phyloP scores from a whole-genome alignment of 352 stramenopile species.

The Salisapilia sapeloensis region DNA sequence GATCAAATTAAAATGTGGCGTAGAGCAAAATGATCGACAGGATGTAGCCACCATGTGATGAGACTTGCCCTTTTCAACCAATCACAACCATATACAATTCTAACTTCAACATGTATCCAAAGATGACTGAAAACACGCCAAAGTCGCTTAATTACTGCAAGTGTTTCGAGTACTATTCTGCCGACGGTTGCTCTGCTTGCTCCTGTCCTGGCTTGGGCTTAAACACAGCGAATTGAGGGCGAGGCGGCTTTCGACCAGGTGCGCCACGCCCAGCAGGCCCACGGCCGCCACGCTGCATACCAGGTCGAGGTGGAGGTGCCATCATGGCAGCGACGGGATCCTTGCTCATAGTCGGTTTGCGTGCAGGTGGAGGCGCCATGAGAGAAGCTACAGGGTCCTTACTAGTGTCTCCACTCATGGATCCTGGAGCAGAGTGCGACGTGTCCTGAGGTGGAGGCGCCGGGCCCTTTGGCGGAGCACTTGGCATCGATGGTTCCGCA shows the following conservation, averaged over 20 bases:
- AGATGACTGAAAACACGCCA: no score
- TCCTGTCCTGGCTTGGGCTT: slow-evolving; percentile 31
- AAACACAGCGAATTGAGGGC: slow-evolving; percentile 78
- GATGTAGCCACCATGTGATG: no score
- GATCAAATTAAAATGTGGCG: no score
- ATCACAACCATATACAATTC: no score
- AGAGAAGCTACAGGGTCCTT: slow-evolving; percentile 53
- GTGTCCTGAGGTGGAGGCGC: slow-evolving; percentile 16
- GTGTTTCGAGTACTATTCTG: no score
- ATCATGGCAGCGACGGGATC: slow-evolving; percentile 77
- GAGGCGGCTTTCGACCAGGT: slow-evolving; percentile 23
- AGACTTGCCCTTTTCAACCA: no score
- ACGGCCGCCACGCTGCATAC: slow-evolving; percentile 11
- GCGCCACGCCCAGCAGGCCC: slow-evolving; percentile 7
- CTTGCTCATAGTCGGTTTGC: slow-evolving; percentile 56
- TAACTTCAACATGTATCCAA: no score
- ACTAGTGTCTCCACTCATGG: slow-evolving; percentile 19
- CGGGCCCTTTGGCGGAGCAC: slow-evolving; percentile 48
- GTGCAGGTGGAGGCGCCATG: slow-evolving; percentile 58
- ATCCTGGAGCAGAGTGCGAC: slow-evolving; percentile 46
- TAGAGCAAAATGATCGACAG: no score
- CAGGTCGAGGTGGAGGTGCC: slow-evolving; percentile 35
- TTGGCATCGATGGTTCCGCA: slow-evolving; percentile 43
- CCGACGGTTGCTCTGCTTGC: slow-evolving; percentile 2
- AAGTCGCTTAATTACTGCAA: no score